Base-by-base conservation (phyloP, 2,329 filamentous ascomycete genomes). In the Colletotrichum tanaceti region DNA sequence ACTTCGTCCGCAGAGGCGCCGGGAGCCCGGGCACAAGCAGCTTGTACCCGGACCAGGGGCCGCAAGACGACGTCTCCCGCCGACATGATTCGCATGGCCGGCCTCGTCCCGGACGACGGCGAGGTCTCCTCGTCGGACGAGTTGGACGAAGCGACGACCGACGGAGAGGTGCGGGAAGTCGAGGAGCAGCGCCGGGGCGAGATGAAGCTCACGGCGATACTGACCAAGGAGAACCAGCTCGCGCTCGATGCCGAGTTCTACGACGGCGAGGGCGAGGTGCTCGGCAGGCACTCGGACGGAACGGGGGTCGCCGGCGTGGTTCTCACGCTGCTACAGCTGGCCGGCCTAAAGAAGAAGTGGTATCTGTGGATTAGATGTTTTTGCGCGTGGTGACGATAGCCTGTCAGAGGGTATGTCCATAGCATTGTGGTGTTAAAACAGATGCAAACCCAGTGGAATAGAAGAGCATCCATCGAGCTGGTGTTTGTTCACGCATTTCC, bases 41-140 rank as follows among this genome's bases (percentile, higher is more conserved):
- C 3, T 52, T 79, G 11, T 78, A 79, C 62, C 77, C 77, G 2
- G 71, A 76, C 47, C 77, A 79, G 66, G 74, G 87, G 86, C 1
- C 81, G 90, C 20, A 81, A 90, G 72, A 93, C 91, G 0, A 84
- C 93, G 7, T 83, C 87, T 14, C 90, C 91, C 0, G 89, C 90
- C 74, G 80, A 86, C 57, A 86, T 90, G 59, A 78, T 93, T 22
- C 79, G 84, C 49, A 81, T 87, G 46, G 87, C 86, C 24, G 86
- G 87, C 4, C 83, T 92, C 71, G 78, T 93, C 28, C 90, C 91
- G 1, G 54, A 65, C n/a, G 66, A 67, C 38, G 65, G 59, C 41
- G 70, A 76, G 2, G 28, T 16, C 4, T 16, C 49, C 4, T 16
- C 28, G 74, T 7, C 75, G 75, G 6, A 11, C 7, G 61, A 28